phyloP scores from a whole-genome alignment of 2,329 filamentous ascomycete species.

The Metarhizium humberi region DNA sequence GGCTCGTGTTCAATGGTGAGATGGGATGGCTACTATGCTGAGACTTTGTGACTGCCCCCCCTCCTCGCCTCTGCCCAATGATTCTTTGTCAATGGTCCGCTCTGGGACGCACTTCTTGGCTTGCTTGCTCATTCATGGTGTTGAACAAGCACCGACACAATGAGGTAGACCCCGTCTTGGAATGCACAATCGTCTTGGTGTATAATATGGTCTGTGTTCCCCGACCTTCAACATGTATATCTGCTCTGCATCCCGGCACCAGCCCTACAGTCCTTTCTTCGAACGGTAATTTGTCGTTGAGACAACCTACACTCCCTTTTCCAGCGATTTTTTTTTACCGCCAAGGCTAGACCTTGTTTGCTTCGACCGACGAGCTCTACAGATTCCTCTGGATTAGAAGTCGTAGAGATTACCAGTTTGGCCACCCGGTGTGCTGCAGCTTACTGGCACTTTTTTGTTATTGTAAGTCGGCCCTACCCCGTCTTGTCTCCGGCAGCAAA shows the following conservation, averaged over 20 bases:
- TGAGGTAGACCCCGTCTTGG: not conserved
- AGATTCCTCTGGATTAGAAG: constrained; percentile 16
- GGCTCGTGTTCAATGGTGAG: not conserved
- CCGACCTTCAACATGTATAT: not conserved
- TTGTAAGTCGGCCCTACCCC: not conserved
- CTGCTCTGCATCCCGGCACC: constrained; percentile 4
- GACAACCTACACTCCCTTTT: constrained; percentile 20
- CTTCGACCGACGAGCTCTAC: constrained; percentile 4
- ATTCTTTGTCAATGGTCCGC: not conserved
- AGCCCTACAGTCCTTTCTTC: constrained; percentile 9
- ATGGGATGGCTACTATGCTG: not conserved
- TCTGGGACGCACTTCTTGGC: not conserved
- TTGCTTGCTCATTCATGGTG: not conserved
- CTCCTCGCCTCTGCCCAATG: not conserved
- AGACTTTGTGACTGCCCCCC: not conserved
- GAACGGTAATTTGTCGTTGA: constrained; percentile 17
- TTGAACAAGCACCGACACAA: not conserved
- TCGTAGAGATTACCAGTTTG: constrained; percentile 3
- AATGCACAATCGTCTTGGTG: not conserved
- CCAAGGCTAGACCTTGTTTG: constrained; percentile 27
- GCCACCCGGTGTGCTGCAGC: constrained; percentile 7
- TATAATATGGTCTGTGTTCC: constrained; percentile 8
- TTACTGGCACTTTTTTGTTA: not conserved
- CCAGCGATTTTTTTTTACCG: constrained; percentile 7
- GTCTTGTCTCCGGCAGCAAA: not conserved